Evolutionary conservation across 2,329 filamentous ascomycete species (phyloP).

Genomic region (Fusarium sulawesiense): DNA sequence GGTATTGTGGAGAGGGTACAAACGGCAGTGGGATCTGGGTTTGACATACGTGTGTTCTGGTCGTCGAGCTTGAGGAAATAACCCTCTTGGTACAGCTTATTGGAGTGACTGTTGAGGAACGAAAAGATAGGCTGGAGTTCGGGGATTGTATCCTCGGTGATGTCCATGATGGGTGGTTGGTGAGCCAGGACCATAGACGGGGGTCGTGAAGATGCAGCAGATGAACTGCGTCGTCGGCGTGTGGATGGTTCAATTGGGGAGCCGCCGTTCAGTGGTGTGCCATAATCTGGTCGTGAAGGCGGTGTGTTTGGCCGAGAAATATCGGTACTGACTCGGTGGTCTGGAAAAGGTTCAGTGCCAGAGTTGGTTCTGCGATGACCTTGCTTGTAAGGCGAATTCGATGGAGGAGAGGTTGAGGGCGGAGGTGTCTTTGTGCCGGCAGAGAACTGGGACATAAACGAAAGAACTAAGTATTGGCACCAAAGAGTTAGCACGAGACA

Average conservation of each 20-base stretch:
- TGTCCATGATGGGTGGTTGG: slow-evolving; percentile 86
- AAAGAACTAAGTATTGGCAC: slow-evolving; percentile 71
- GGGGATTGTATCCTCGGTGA: slow-evolving; percentile 85
- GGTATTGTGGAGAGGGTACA: slow-evolving; percentile 13
- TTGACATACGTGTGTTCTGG: slow-evolving; percentile 81
- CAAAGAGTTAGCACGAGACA: slow-evolving; percentile 39
- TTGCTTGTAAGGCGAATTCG: slow-evolving; percentile 49
- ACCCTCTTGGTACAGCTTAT: slow-evolving; percentile 97
- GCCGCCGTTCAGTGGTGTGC: slow-evolving; percentile 55
- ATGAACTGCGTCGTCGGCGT: slow-evolving; percentile 60
- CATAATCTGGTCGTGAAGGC: slow-evolving; percentile 56
- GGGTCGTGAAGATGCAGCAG: slow-evolving; percentile 65
- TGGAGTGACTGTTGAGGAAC: slow-evolving; percentile 92
- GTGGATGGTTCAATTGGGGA: slow-evolving; percentile 57
- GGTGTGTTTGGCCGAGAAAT: slow-evolving; percentile 54
- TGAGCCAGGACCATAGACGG: slow-evolving; percentile 89
- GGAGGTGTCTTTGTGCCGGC: slow-evolving; percentile 60
- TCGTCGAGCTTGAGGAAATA: slow-evolving; percentile 98
- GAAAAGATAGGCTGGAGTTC: slow-evolving; percentile 95
- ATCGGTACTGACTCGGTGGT: slow-evolving; percentile 51
- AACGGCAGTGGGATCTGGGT: slow-evolving; percentile 43
- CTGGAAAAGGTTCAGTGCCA: slow-evolving; percentile 50
- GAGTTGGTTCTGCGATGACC: slow-evolving; percentile 48
- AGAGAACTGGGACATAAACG: slow-evolving; percentile 87
- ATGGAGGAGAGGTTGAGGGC: slow-evolving; percentile 58